Conservation (phyloP, 23 red algal species). For the Cyanidioschyzon merolae region DNA sequence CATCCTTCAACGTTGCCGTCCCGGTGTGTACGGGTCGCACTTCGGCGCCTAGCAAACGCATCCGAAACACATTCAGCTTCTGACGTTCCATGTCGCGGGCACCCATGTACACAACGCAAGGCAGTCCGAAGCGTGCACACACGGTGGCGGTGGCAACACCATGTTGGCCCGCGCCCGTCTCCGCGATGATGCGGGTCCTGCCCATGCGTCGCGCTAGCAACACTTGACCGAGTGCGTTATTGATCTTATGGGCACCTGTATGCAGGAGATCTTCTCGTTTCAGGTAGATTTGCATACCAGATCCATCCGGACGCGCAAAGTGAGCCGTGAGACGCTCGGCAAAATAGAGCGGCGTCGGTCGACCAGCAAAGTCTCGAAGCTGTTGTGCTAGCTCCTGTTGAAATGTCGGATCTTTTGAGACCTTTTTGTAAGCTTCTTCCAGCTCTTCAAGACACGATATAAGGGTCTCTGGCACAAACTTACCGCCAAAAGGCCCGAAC, state of each 20-base stretch:
- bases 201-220: slow-evolving; percentile 79
- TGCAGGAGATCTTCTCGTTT: slow-evolving; percentile 97
- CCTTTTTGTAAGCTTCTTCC: slow-evolving; percentile 20
- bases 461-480: slow-evolving; percentile 92
- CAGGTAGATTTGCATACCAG: slow-evolving; percentile 74
- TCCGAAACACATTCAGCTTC: slow-evolving; percentile 95
- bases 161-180: slow-evolving; percentile 99
- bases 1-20: slow-evolving; percentile 76
- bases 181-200: slow-evolving; percentile 91
- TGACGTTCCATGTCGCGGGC: slow-evolving; percentile 98
- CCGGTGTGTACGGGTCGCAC: slow-evolving; percentile 72
- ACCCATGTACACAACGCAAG: slow-evolving; percentile 96
- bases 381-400: slow-evolving; percentile 52
- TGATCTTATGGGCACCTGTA: slow-evolving; percentile 99
- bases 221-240: slow-evolving; percentile 85
- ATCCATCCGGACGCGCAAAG: slow-evolving; percentile 68
- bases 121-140: slow-evolving; percentile 97
- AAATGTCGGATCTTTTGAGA: slow-evolving; percentile 55
- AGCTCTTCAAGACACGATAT: slow-evolving; percentile 61
- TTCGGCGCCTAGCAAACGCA: slow-evolving; percentile 86
- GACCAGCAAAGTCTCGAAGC: slow-evolving; percentile 78
- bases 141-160: slow-evolving; percentile 99
- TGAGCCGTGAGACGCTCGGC: slow-evolving; percentile 72
- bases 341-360: slow-evolving; percentile 86
- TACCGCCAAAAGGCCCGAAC: slow-evolving; percentile 81